A percentile compares a stretch with the other conserved stretches of the same genome.
These are phyloP conservation scores for Fusarium duplospermum DNA, from an alignment of 2,329 filamentous ascomycete species.

Conservation along the genomic window DNA sequence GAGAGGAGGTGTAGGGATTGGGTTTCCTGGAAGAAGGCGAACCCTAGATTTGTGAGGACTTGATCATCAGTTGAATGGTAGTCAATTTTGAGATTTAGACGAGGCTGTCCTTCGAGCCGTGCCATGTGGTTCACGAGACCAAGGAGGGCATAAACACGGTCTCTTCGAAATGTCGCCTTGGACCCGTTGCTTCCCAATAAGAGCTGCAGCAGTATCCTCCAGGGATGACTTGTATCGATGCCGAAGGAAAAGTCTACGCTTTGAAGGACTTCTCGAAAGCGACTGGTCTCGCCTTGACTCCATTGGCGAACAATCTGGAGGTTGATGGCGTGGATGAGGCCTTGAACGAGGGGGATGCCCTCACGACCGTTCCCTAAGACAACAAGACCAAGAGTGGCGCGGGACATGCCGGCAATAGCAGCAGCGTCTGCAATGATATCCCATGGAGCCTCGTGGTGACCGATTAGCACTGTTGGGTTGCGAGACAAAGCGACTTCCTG, in stretches of 20 bases:
- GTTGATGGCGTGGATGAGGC: slow-evolving; percentile 27
- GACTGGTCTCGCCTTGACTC: slow-evolving; percentile 24
- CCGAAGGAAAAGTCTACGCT: slow-evolving; percentile 26
- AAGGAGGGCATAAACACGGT: slow-evolving; percentile 42
- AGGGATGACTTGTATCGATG: slow-evolving; percentile 16
- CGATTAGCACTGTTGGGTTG: slow-evolving; percentile 36
- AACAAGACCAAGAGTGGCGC: slow-evolving; percentile 25
- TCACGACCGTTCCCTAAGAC: not conserved
- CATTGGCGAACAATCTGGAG: slow-evolving; percentile 35
- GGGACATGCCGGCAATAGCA: slow-evolving; percentile 24
- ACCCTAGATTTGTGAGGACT: slow-evolving; percentile 25
- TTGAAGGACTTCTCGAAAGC: slow-evolving; percentile 9
- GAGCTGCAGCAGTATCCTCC: slow-evolving; percentile 20
- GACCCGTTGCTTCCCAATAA: slow-evolving; percentile 34
- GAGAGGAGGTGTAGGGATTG: slow-evolving; percentile 38
- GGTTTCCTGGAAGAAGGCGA: slow-evolving; percentile 26
- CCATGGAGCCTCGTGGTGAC: slow-evolving; percentile 29
- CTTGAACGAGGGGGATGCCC: slow-evolving; percentile 16
- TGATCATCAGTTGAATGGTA: slow-evolving; percentile 30
- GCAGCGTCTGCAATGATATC: slow-evolving; percentile 29
- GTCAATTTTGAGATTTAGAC: slow-evolving; percentile 28
- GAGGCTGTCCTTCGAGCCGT: slow-evolving; percentile 14
- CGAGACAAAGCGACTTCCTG: slow-evolving; percentile 43
- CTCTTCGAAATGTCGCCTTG: slow-evolving; percentile 31
- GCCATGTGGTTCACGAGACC: slow-evolving; percentile 39